A percentile compares a stretch with the other conserved stretches of the same genome.
phyloP scores from a whole-genome alignment of 805 yeast species.

The Candida ovalis region DNA sequence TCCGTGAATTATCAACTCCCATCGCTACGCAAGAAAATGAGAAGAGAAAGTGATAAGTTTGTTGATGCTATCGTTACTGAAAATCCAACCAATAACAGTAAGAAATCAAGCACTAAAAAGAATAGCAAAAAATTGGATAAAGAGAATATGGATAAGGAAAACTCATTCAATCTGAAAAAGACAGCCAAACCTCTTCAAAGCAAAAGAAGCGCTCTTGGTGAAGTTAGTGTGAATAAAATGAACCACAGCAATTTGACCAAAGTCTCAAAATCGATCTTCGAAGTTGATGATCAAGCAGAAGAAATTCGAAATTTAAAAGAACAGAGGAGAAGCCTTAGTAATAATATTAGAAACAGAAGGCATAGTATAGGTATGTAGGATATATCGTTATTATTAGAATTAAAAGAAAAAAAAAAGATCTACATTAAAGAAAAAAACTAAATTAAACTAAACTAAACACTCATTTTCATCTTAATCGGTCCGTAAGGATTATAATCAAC shows the following conservation, averaged over 20 bases:
- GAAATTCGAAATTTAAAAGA: constrained; percentile 12
- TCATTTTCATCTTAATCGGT: constrained; percentile 93
- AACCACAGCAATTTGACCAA: background rate
- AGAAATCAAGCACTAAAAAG: too few relatives aligned
- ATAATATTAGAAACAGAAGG: constrained; percentile 10
- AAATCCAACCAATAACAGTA: background rate
- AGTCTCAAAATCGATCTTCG: constrained; percentile 11
- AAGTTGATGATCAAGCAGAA: constrained; percentile 9
- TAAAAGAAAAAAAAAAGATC: background rate
- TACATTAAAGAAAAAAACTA: background rate
- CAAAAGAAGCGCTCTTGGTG: background rate
- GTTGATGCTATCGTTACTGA: constrained; percentile 53
- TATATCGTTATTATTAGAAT: background rate
- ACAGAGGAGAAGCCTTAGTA: constrained; percentile 10
- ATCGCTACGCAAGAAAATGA: constrained; percentile 62
- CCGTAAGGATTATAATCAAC: constrained; percentile 75
- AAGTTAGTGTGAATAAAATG: background rate
- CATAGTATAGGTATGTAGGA: constrained; percentile 10
- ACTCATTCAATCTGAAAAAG: background rate
- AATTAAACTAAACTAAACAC: constrained; percentile 53
- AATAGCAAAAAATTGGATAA: background rate
- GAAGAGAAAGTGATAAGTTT: constrained; percentile 57
- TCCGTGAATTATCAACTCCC: constrained; percentile 66
- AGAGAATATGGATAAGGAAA: background rate
- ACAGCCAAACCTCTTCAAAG: background rate